Conservation (phyloP, 1,284 basidiomycete genomes). For the Cutaneotrichosporon sp. region DNA sequence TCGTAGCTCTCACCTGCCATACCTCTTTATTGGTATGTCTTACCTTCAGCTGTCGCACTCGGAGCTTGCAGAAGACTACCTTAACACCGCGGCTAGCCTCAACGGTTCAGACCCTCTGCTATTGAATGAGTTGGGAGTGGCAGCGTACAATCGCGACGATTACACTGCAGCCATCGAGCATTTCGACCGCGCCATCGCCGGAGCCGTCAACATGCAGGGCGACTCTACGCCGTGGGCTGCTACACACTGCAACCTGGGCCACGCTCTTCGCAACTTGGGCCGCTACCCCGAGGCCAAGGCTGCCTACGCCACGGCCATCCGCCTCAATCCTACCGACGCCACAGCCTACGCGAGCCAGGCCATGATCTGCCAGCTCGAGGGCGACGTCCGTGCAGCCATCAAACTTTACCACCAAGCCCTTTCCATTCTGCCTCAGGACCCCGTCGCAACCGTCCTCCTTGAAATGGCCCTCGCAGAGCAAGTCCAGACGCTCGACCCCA, state of each 20-base stretch:
- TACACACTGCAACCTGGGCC: constrained; percentile 85
- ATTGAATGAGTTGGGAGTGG: constrained; percentile 87
- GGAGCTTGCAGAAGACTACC: constrained; percentile 75
- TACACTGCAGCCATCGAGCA: constrained; percentile 64
- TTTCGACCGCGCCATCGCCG: constrained; percentile 66
- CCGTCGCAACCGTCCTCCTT: constrained; percentile 75
- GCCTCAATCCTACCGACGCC: constrained; percentile 71
- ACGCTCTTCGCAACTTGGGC: constrained; percentile 73
- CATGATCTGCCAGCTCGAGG: constrained; percentile 70
- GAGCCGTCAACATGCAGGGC: constrained; percentile 75
- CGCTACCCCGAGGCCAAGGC: constrained; percentile 63
- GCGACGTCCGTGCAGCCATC: constrained; percentile 70
- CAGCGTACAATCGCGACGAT: constrained; percentile 77
- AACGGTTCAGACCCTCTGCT: constrained; percentile 83
- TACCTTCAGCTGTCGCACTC: constrained; percentile 76
- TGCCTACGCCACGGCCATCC: constrained; percentile 69
- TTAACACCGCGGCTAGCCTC: constrained; percentile 71
- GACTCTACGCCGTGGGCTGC: constrained; percentile 76
- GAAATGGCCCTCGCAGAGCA: constrained; percentile 67
- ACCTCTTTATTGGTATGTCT: constrained; percentile 97
- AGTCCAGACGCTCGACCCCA: constrained; percentile 39
- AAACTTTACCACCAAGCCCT: constrained; percentile 84
- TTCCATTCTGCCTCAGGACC: constrained; percentile 77
- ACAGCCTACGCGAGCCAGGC: constrained; percentile 77
- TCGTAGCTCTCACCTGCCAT: constrained; percentile 79